phyloP scores from a whole-genome alignment of 1,139 yeast genomes.

The Candida gigantensis region DNA sequence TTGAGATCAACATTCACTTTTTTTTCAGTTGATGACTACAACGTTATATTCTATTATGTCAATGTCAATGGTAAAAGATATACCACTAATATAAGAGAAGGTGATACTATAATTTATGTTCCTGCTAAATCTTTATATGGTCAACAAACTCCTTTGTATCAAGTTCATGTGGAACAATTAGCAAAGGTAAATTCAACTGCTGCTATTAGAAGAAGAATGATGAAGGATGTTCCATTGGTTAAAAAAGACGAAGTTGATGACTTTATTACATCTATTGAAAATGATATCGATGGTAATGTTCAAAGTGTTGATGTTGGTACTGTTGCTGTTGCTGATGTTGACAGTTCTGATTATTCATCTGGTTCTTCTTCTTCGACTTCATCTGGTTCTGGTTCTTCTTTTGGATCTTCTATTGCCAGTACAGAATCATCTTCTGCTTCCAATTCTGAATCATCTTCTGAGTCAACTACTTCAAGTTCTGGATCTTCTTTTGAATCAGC shows the following conservation, averaged over 20 bases:
- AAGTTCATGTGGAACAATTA: conserved; percentile 26
- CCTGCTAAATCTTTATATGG: conserved; percentile 34
- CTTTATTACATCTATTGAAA: conserved; percentile 29
- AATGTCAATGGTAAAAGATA: conserved; percentile 22
- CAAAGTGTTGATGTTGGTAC: conserved; percentile 9
- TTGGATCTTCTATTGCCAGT: conserved; percentile 8
- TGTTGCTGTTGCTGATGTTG: conserved; percentile 25
- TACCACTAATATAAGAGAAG: conserved; percentile 36
- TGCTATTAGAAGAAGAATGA: conserved; percentile 42
- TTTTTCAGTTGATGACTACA: conserved; percentile 31
- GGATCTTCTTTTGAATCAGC: too few relatives aligned
- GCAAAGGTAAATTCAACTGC: conserved; percentile 42
- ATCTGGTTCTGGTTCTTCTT: not conserved
- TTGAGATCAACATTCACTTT: conserved; percentile 29
- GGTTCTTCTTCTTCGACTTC: conserved; percentile 3
- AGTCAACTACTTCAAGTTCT: not conserved
- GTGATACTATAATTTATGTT: conserved; percentile 33
- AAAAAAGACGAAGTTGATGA: conserved; percentile 29
- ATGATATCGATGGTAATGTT: too few relatives aligned
- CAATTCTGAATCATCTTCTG: not conserved
- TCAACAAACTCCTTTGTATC: conserved; percentile 26
- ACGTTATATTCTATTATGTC: conserved; percentile 38
- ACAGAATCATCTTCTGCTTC: conserved; percentile 9
- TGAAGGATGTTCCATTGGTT: conserved; percentile 14
- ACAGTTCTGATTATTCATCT: not conserved